A percentile compares a stretch with the other conserved stretches of the same genome.
These are phyloP conservation scores for Ophiognomonia clavigignenti-juglandacearum DNA, from an alignment of 2,329 filamentous ascomycete species.

Conservation along the genomic window DNA sequence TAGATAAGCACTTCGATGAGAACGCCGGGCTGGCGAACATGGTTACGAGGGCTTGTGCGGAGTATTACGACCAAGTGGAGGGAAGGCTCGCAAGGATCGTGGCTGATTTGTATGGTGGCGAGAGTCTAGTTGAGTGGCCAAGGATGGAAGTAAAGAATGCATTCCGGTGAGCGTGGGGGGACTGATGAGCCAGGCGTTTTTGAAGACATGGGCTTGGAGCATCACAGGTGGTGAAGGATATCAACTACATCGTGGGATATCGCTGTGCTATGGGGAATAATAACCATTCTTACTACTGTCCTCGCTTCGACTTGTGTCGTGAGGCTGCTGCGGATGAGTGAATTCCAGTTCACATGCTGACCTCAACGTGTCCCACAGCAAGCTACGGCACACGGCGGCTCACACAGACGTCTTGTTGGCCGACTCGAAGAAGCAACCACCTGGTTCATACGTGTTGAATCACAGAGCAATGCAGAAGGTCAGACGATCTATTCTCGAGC, in stretches of 20 bases:
- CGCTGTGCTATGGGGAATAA: neutral
- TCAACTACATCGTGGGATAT: neutral
- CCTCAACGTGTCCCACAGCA: no score
- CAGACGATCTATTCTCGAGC: no score
- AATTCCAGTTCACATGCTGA: neutral
- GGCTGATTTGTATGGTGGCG: conserved; percentile 59
- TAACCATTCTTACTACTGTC: neutral
- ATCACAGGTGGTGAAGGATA: conserved; percentile 1
- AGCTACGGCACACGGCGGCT: no score
- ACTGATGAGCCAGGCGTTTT: neutral
- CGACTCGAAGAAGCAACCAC: no score
- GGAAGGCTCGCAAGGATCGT: conserved; percentile 55
- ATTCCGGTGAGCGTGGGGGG: conserved; percentile 33
- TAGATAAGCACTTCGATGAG: conserved; percentile 96
- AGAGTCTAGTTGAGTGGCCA: conserved; percentile 64
- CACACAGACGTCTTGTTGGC: no score
- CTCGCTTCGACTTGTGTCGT: neutral
- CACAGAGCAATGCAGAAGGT: no score
- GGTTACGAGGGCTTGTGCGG: conserved; percentile 57
- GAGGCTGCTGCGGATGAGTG: neutral
- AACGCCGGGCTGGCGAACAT: conserved; percentile 54
- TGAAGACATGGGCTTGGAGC: neutral
- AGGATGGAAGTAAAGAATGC: conserved; percentile 56
- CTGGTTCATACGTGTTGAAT: no score
- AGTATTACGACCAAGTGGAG: conserved; percentile 58